Conservation (phyloP, 306 rosid genomes). For the Purshia tridentata region DNA sequence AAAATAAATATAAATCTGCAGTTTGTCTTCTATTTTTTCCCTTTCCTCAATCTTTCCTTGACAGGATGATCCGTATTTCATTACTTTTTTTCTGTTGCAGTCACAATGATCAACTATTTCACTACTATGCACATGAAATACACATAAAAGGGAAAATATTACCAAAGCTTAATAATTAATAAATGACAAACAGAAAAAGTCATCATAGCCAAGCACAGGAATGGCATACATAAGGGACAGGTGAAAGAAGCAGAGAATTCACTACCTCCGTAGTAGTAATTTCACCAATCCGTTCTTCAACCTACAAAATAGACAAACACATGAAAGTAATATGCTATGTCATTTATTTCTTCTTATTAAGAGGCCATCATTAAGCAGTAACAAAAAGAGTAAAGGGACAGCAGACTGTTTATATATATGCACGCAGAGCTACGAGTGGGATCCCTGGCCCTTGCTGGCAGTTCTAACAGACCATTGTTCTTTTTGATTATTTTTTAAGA, state of each 20-base stretch:
- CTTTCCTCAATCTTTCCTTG: background rate
- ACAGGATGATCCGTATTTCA: background rate
- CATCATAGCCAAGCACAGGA: background rate
- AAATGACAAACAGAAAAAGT: background rate
- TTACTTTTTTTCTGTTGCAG: background rate
- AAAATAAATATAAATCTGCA: background rate
- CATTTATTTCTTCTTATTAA: background rate
- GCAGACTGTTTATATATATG: background rate
- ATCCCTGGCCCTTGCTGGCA: no score
- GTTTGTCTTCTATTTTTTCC: background rate
- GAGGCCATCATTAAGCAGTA: background rate
- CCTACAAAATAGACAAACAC: conserved; percentile 16
- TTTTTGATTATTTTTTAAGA: no score
- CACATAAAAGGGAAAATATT: background rate
- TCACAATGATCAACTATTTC: background rate
- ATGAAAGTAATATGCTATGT: background rate
- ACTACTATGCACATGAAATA: background rate
- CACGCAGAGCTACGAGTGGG: no score
- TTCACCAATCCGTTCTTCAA: conserved; percentile 13
- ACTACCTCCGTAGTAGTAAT: conserved; percentile 17
- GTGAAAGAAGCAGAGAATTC: background rate
- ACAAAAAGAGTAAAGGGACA: background rate
- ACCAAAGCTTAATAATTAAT: background rate
- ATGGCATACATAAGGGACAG: background rate
- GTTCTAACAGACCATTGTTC: no score